These are phyloP conservation scores for Solanum tarijense DNA, from an alignment of 257 asterid species.

Conservation along the genomic window DNA sequence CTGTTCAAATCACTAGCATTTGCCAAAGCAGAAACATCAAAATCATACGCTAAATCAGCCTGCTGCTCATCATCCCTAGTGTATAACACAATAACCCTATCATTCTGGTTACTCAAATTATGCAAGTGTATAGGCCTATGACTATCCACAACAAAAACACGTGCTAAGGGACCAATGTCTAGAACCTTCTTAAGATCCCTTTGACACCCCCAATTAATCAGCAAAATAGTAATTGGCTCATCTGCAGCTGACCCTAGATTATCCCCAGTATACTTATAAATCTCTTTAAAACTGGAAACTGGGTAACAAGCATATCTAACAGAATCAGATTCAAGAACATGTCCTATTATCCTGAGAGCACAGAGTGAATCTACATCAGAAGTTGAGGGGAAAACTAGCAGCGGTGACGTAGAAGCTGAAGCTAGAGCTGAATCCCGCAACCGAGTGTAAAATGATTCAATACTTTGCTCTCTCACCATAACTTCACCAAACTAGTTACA, in stretches of 20 bases:
- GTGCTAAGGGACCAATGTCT: conserved; percentile 45
- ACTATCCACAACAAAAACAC: conserved; percentile 86
- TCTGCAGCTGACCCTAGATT: conserved; percentile 36
- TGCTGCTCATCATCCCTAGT: conserved; percentile 73
- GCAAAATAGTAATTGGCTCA: conserved; percentile 64
- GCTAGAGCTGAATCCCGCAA: conserved; percentile 57
- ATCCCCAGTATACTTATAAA: conserved; percentile 71
- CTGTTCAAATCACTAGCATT: conserved; percentile 74
- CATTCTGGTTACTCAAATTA: conserved; percentile 63
- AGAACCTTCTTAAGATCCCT: conserved; percentile 74
- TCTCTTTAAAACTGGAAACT: conserved; percentile 80
- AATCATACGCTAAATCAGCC: conserved; percentile 75
- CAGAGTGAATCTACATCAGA: conserved; percentile 94
- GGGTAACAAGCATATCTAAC: conserved; percentile 98
- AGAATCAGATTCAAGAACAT: conserved; percentile 84
- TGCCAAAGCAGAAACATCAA: conserved; percentile 79
- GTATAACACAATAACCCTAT: conserved; percentile 74
- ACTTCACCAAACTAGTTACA: neutral
- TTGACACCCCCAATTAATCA: conserved; percentile 96
- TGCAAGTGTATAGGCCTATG: conserved; percentile 97
- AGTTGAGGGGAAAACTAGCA: conserved; percentile 83
- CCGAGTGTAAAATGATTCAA: conserved; percentile 57
- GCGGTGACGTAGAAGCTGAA: conserved; percentile 57
- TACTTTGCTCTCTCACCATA: conserved; percentile 81
- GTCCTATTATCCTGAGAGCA: conserved; percentile 77